phyloP scores from a whole-genome alignment of 2,329 filamentous ascomycete genomes.

The Macrophomina tecta region DNA sequence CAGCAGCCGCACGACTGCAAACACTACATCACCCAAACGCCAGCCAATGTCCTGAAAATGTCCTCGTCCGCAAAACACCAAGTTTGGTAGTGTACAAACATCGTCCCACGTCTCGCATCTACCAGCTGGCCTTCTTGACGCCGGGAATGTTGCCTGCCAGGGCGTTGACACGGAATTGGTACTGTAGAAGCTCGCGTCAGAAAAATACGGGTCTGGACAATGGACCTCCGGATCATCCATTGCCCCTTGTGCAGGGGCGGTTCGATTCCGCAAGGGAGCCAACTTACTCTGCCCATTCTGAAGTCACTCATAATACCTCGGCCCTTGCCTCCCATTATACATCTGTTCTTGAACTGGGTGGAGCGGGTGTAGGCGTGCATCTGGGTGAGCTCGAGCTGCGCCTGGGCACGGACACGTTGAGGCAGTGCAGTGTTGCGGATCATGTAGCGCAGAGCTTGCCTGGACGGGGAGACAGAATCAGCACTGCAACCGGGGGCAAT shows the following conservation, averaged over 20 bases:
- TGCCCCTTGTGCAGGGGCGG: no score
- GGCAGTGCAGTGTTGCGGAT: slow-evolving; percentile 91
- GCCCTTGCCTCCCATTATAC: slow-evolving; percentile 87
- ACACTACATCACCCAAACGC: slow-evolving; percentile 33
- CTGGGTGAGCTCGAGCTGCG: slow-evolving; percentile 88
- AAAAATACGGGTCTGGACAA: no score
- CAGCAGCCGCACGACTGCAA: background rate
- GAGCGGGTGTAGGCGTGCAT: slow-evolving; percentile 96
- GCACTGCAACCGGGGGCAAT: slow-evolving; percentile 83
- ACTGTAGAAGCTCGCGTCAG: slow-evolving; percentile 61
- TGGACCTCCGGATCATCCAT: no score
- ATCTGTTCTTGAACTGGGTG: slow-evolving; percentile 93
- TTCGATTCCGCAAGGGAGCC: background rate
- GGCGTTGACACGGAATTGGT: slow-evolving; percentile 89
- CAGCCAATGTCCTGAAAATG: slow-evolving; percentile 36
- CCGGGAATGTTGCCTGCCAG: slow-evolving; percentile 84
- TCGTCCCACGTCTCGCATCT: slow-evolving; percentile 38
- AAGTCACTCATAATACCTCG: slow-evolving; percentile 93
- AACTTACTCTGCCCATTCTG: slow-evolving; percentile 85
- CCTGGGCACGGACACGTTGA: slow-evolving; percentile 81
- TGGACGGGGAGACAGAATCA: slow-evolving; percentile 44
- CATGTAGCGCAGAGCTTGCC: slow-evolving; percentile 83
- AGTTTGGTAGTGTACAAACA: slow-evolving; percentile 20
- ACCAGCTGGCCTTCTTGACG: slow-evolving; percentile 97
- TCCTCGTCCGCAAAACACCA: slow-evolving; percentile 7